phyloP scores from a whole-genome alignment of 225 moss, liverwort and hornwort species.

The Bryum argenteum region DNA sequence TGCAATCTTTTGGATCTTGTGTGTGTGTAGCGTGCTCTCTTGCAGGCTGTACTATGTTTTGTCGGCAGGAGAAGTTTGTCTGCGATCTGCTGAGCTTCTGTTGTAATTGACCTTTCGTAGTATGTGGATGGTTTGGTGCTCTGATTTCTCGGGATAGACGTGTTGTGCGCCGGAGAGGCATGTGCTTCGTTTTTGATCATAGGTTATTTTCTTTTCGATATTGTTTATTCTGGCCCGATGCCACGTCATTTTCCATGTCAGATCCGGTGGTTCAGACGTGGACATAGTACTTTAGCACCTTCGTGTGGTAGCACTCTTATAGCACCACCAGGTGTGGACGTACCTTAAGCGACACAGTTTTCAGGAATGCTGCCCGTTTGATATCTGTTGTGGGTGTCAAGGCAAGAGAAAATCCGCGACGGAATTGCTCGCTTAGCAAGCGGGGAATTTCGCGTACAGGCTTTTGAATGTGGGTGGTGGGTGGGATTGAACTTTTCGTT shows the following conservation, averaged over 20 bases:
- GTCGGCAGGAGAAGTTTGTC: neutral
- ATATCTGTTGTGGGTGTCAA: constrained; percentile 39
- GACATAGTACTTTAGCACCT: constrained; percentile 34
- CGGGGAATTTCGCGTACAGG: neutral
- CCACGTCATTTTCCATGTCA: constrained; percentile 45
- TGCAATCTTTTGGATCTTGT: constrained; percentile 28
- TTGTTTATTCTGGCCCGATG: constrained; percentile 8
- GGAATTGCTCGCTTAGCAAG: neutral
- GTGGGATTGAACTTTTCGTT: neutral
- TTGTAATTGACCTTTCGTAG: constrained; percentile 1
- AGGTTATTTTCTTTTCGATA: constrained; percentile 1
- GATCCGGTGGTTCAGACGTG: constrained; percentile 31
- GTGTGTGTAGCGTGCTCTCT: neutral
- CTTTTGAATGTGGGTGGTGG: constrained; percentile 16
- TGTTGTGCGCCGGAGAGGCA: constrained; percentile 1
- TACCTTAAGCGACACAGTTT: constrained; percentile 51
- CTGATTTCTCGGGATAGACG: neutral
- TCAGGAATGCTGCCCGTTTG: constrained; percentile 44
- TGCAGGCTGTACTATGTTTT: constrained; percentile 13
- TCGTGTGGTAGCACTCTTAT: constrained; percentile 16
- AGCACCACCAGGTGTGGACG: constrained; percentile 40
- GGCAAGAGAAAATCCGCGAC: constrained; percentile 20
- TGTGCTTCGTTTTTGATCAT: neutral
- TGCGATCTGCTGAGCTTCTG: constrained; percentile 27
- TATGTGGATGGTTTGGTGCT: constrained; percentile 3